Evolutionary conservation across 805 yeast genomes (phyloP), one percentile per base, ranked within the genome.

Genomic region (Wickerhamomyces pijperi): DNA sequence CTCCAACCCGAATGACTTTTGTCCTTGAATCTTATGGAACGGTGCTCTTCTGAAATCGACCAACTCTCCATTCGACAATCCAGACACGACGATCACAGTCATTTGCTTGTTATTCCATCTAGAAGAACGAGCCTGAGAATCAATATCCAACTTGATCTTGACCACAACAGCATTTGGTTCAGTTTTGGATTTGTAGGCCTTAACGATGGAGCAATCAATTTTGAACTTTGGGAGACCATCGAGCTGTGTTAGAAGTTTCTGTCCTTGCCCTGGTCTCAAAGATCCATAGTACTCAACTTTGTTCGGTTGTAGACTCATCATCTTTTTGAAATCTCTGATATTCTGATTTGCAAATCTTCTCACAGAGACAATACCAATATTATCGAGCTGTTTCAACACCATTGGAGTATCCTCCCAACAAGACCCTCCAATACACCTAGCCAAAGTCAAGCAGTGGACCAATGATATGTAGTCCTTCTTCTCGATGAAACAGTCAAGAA

Each of bases 361-460:
- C 0, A 67, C 63, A 19, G 64, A 55, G 0, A 59, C 64, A 2
- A 63, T 41, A 0, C 74, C 77, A 17, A 74, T 53, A 5, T 68
- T 70, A 20, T 66, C 67, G 11, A 74, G 39, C 40, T 74, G 80
- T 36, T 65, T 52, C n/a, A 74, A 48, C 4, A 64, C 64, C 49
- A 62, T 58, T 0, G 69, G 51, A 0, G 67, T 49, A 38, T 64
- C 66, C 43, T 72, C 78, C 81, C 81, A 74, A 14, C 74, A 61
- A 41, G 57, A 61, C 0, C 72, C 71, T 35, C 49, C 51, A 1
- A 70, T 40, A 32, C 69, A 64, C 39, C 76, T 53, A 3, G 52
- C 45, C 7, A 75, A 42, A 35, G 53, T 55, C 6, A 73, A 46
- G 3, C 68, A 45, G 34, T 57, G 63, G 18, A 55, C 45, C 34